Evolutionary conservation across 2,329 filamentous ascomycete genomes (phyloP), one percentile per base, ranked within the genome.

Genomic region (Exserohilum turcica): DNA sequence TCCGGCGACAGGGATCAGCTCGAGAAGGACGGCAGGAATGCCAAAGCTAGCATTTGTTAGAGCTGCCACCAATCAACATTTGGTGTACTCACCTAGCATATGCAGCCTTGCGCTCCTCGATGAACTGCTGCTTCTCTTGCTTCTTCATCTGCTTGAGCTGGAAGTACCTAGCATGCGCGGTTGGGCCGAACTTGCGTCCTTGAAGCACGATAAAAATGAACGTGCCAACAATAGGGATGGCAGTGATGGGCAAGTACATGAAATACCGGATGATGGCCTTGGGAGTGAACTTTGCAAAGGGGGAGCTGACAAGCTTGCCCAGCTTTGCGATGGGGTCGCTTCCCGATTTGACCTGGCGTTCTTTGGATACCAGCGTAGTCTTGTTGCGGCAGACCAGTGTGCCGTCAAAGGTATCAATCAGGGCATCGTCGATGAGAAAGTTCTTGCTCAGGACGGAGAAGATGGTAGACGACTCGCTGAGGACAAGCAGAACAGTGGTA

Each of bases 321-420:
- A 87, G 67, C 40, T 83, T 78, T 0, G 76, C 78, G 29, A 86
- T 78, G 0, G 82, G 77, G 60, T 85, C 82, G 12, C 71, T 71
- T 19, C 77, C 77, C 10, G 75, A 68, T 53, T 88, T 88, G 58
- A 96, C 73, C 70, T 93, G 84, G 44, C 92, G 83, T 13, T 92
- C 90, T 55, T 88, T 84, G 9, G 84, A 81, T 6, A 97, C 89
- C 3, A 97, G 80, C 1, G 77, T 78, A 0, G 79, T 81, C 43
- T 83, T 78, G 6, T 82, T 79, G 44, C 79, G 77, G 3, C 80
- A 77, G 2, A 88, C 63, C 2, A 88, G 77, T 0, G 79, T 81
- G 15, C 89, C 91, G 69, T 97, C 93, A 71, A 97, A 97, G 0
- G 90, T 93, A 72, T 97, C 92, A 21, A 94, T 80, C 29, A 97